Evolutionary conservation across 2,329 filamentous ascomycete genomes (phyloP), one percentile per base, ranked within the genome.

Genomic region (Magnaporthiopsis rhizophila): DNA sequence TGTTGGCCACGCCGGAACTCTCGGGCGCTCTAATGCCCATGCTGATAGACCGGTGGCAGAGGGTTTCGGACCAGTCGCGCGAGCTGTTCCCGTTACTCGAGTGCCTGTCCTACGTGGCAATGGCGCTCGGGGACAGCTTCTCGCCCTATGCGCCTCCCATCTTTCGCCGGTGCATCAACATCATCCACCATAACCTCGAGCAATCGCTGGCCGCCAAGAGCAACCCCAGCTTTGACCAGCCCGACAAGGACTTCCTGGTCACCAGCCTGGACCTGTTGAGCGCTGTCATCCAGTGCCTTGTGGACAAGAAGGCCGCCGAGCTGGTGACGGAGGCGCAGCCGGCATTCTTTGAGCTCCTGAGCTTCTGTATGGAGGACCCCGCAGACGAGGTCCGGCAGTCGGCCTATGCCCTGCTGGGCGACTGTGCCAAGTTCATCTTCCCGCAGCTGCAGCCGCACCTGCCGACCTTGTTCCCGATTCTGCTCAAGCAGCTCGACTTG

Each of bases 21-120:
- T 87, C 93, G 57, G 85, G 89, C 67, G 83, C 92, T 69, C 83
- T 99, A 65, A 98, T 99, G 94, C 93, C 95, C 30, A 91, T 92
- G 15, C 83, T 99, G 59, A 93, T 97, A 68, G 83, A 89, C 67
- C 86, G 95, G 66, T 99, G 95, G 87, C 88, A 92, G 74, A 89
- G 87, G 72, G 90, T 98, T 11, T 83, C 88, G 3, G 92, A 99
- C 73, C 86, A 96, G 73, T 96, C 94, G 3, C 86, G 92, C 69
- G 95, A 99, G 77, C 84, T 99, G 66, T 97, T 99, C 74, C 93
- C 95, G 1, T 80, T 99, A 61, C 82, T 98, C n/a, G 95, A 98
- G 76, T 99, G 95, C 73, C 83, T 99, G 58, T 96, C 95, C 0
- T 99, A 97, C 72, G 90, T 99, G 58, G 90, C 93, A 62, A 89